A percentile compares a stretch with the other conserved stretches of the same genome.
phyloP scores from a whole-genome alignment of 495 filamentous ascomycete genomes.

The Talaromyces liani region DNA sequence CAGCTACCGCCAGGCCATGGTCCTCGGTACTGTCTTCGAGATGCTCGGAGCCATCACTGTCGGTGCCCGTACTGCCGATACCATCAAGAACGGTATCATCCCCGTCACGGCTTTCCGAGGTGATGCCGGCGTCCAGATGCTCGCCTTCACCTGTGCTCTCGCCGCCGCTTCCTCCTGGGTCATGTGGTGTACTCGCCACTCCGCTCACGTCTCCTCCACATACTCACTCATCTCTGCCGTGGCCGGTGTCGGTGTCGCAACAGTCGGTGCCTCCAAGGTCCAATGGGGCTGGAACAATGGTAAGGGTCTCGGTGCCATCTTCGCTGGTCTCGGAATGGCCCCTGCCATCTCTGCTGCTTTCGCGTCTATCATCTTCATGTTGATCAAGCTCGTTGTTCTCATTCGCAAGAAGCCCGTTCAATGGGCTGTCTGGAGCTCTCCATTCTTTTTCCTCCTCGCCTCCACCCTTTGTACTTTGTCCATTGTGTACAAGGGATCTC shows the following conservation, averaged over 20 bases:
- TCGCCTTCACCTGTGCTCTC: slow-evolving; percentile 51
- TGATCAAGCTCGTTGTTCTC: slow-evolving; percentile 53
- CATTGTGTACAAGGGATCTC: slow-evolving; percentile 60
- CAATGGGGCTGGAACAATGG: slow-evolving; percentile 58
- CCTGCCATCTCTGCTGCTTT: slow-evolving; percentile 51
- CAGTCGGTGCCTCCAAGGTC: slow-evolving; percentile 47
- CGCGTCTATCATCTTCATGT: slow-evolving; percentile 49
- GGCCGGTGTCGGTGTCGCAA: slow-evolving; percentile 55
- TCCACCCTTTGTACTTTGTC: slow-evolving; percentile 51
- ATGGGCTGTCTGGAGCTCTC: slow-evolving; percentile 50
- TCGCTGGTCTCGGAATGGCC: slow-evolving; percentile 54
- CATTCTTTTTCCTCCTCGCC: slow-evolving; percentile 53
- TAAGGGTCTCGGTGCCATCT: slow-evolving; percentile 53
- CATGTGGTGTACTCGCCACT: slow-evolving; percentile 57
- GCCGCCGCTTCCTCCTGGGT: slow-evolving; percentile 48
- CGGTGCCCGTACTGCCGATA: slow-evolving; percentile 51
- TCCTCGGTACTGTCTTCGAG: slow-evolving; percentile 60
- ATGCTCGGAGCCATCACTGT: slow-evolving; percentile 51
- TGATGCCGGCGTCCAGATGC: slow-evolving; percentile 52
- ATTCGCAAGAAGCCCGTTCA: slow-evolving; percentile 48
- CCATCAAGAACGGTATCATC: slow-evolving; percentile 55
- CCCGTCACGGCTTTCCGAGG: slow-evolving; percentile 37
- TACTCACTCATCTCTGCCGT: slow-evolving; percentile 58
- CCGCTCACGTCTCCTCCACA: slow-evolving; percentile 55
- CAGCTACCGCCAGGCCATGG: slow-evolving; percentile 60